Evolutionary conservation across 495 filamentous ascomycete species (phyloP).

Genomic region (Neurospora discreta): DNA sequence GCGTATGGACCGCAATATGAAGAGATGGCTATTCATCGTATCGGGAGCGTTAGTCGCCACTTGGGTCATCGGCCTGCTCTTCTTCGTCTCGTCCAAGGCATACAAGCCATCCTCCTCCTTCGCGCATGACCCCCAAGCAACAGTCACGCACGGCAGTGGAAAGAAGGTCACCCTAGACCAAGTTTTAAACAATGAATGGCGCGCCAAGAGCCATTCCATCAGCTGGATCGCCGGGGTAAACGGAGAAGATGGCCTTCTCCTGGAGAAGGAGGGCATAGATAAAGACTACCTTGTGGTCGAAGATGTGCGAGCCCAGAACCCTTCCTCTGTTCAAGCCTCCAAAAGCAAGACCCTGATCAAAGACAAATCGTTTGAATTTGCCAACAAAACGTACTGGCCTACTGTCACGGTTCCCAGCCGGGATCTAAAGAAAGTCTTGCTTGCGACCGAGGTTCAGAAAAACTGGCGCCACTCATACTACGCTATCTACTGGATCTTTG

Average conservation of each 20-base stretch:
- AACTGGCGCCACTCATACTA: constrained; percentile 88
- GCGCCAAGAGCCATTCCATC: constrained; percentile 54
- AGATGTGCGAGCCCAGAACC: constrained; percentile 52
- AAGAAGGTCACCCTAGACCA: constrained; percentile 75
- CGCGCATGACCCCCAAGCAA: constrained; percentile 59
- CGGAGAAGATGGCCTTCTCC: constrained; percentile 75
- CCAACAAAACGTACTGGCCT: constrained; percentile 39
- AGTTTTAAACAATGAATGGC: constrained; percentile 64
- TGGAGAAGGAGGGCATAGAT: constrained; percentile 48
- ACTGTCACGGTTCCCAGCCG: constrained; percentile 61
- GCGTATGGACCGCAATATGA: constrained; percentile 48
- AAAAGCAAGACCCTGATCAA: constrained; percentile 65
- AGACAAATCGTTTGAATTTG: constrained; percentile 46
- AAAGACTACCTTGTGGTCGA: constrained; percentile 77
- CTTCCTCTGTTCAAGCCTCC: constrained; percentile 26
- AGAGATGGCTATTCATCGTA: constrained; percentile 57
- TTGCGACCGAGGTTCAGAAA: constrained; percentile 54
- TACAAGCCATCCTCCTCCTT: constrained; percentile 50
- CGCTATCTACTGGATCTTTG: constrained; percentile 85
- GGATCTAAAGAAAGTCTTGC: constrained; percentile 72
- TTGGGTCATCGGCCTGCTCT: constrained; percentile 67
- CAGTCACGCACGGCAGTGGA: constrained; percentile 52
- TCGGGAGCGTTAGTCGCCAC: constrained; percentile 56
- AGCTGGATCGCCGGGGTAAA: constrained; percentile 80
- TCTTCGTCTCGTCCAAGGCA: constrained; percentile 57